phyloP scores from a whole-genome alignment of 371 early-diverging fungal genomes.

The Circinella minor region DNA sequence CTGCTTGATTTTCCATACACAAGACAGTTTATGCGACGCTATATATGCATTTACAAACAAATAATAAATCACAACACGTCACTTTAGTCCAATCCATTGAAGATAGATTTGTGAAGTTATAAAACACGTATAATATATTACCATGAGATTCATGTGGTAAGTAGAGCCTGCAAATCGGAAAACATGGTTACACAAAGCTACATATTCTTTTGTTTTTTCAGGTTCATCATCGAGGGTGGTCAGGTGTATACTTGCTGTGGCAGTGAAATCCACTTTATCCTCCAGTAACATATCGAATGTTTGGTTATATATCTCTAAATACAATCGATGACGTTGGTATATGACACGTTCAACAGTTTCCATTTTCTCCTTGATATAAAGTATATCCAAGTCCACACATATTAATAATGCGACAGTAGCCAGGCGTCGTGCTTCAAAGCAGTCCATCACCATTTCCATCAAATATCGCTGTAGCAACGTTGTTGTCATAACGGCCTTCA shows the following conservation, averaged over 20 bases:
- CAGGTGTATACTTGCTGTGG: not conserved
- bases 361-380: not conserved
- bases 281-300: constrained; percentile 2
- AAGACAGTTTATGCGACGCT: not conserved
- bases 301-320: constrained; percentile 4
- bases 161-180: not conserved
- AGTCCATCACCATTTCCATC: not conserved
- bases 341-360: constrained; percentile 3
- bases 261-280: not conserved
- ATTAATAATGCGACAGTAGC: constrained; percentile 3
- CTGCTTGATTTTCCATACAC: not conserved
- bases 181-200: not conserved
- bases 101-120: too few species aligned
- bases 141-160: not conserved
- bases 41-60: not conserved
- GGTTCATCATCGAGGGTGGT: not conserved
- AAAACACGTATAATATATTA: not conserved
- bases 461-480: not conserved
- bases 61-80: not conserved
- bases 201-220: not conserved
- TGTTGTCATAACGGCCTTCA: constrained; percentile 19
- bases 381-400: constrained; percentile 1
- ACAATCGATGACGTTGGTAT: not conserved
- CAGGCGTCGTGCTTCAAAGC: constrained; percentile 11
- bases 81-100: too few species aligned